Base-by-base conservation (phyloP, 73 alveolate species). In the Paramecium tetraurelia region DNA sequence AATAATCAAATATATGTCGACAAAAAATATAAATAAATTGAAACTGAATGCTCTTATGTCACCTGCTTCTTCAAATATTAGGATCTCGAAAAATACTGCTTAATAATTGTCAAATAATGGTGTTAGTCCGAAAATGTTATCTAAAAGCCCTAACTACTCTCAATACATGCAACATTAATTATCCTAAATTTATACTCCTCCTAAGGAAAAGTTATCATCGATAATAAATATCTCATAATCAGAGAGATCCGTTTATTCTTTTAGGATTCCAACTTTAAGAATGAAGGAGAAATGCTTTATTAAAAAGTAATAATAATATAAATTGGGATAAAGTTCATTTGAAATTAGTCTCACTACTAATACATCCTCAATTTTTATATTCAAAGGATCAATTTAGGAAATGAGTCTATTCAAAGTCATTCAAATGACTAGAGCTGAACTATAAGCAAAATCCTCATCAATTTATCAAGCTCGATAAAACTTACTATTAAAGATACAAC, bases 191-290 rank as follows among this genome's bases (percentile, higher is more conserved):
- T 33, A 63, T 33, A 22, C 84, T 43, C 59, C 90, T 24, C 70
- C 90, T 24, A 31, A 80, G 24, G 90, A 80, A 44, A 80, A 80
- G 75, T 24, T 80, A 48, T 80, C 90, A 9, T 10, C 33, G 4
- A 10, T 80, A 46, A 80, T 80, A 9, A 22, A 41, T 46, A 29
- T 80, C 50, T 43, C 90, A 44, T 43, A 44, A 80, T 44, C 90
- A 22, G 90, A 80, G 20, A 22, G 50, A 44, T 31, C 24, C 21
- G 70, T 40, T 31, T 22, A 41, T 46, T 31, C 70, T 8, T 44
- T 44, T 22, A 80, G 44, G 43, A 44, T 80, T 14, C 90, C 90
- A 1, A 48, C 86, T 36, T 43, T 72, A 72, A 72, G 86, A 72
- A 43, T 72, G 31, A 72, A 80, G 46, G 33, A 21, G 48, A 63